phyloP scores from a whole-genome alignment of 768 basidiomycete species.

The Lactifluus volemus region DNA sequence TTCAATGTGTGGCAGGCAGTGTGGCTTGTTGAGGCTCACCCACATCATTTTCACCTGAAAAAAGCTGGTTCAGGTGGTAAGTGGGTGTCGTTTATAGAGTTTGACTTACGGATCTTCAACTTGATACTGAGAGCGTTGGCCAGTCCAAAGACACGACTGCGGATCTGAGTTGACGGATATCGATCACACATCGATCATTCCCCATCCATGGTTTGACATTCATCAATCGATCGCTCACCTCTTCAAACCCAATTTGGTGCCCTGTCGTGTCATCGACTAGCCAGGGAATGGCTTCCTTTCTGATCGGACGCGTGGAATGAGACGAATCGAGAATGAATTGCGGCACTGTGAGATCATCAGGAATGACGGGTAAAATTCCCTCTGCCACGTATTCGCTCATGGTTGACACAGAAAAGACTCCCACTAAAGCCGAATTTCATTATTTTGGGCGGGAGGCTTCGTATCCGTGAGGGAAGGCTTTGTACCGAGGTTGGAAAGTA shows the following conservation, averaged over 20 bases:
- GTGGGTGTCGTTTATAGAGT: too few species aligned
- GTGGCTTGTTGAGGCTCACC: constrained; percentile 22
- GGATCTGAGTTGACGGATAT: constrained; percentile 21
- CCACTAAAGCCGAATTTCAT: too few species aligned
- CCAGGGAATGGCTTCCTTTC: constrained; percentile 25
- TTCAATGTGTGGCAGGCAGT: not conserved
- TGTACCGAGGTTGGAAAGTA: too few species aligned
- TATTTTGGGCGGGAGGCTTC: too few species aligned
- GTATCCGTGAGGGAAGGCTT: too few species aligned
- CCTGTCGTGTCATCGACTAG: constrained; percentile 34
- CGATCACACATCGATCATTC: not conserved
- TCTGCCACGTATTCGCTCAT: not conserved
- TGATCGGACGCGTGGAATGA: not conserved
- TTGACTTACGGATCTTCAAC: constrained; percentile 25
- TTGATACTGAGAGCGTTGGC: constrained; percentile 29
- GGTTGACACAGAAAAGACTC: not conserved
- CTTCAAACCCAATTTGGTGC: constrained; percentile 26
- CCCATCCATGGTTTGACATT: too few species aligned
- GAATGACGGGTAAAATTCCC: not conserved
- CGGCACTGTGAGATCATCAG: not conserved
- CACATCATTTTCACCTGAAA: constrained; percentile 31
- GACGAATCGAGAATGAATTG: not conserved
- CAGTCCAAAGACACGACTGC: constrained; percentile 28
- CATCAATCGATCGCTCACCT: constrained; percentile 22
- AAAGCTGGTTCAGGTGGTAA: not conserved